These are phyloP conservation scores for Rhodotorula sp. DNA, from an alignment of 1,284 basidiomycete genomes.

Conservation along the genomic window DNA sequence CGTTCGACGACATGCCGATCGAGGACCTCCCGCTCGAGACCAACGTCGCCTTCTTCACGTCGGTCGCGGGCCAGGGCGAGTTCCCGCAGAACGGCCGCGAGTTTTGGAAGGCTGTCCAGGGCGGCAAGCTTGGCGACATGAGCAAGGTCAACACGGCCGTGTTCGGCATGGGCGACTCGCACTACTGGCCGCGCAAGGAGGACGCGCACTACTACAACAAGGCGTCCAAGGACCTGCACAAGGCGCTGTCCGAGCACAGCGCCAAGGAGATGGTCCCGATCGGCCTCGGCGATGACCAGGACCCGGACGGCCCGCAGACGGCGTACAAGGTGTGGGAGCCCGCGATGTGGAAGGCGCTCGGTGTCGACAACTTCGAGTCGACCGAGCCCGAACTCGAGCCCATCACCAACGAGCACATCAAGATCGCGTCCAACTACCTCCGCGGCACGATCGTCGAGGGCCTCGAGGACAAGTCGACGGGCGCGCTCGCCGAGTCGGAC, in stretches of 20 bases:
- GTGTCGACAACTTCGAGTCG: conserved; percentile 87
- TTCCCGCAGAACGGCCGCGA: conserved; percentile 93
- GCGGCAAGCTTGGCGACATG: conserved; percentile 49
- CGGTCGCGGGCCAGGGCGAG: conserved; percentile 98
- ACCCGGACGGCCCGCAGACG: conserved; percentile 92
- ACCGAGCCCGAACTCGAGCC: conserved; percentile 91
- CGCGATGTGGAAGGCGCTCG: conserved; percentile 87
- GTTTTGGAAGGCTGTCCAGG: conserved; percentile 77
- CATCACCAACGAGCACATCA: conserved; percentile 99
- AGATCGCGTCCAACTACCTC: conserved; percentile 91
- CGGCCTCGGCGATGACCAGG: conserved; percentile 95
- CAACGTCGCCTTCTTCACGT: conserved; percentile 84
- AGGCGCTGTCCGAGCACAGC: conserved; percentile 68
- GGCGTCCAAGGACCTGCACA: conserved; percentile 86
- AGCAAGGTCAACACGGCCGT: conserved; percentile 76
- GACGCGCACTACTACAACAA: conserved; percentile 99
- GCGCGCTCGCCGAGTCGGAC: conserved; percentile 84
- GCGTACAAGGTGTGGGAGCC: conserved; percentile 97
- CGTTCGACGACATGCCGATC: conserved; percentile 75
- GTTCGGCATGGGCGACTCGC: conserved; percentile 95
- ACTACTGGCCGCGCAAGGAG: conserved; percentile 98
- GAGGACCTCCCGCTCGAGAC: conserved; percentile 65
- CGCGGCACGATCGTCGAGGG: conserved; percentile 93
- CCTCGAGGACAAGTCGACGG: conserved; percentile 80
- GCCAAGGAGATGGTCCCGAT: conserved; percentile 67